Evolutionary conservation across 2,329 filamentous ascomycete species (phyloP), one percentile per base, ranked within the genome.

Genomic region (Fusarium sp.): DNA sequence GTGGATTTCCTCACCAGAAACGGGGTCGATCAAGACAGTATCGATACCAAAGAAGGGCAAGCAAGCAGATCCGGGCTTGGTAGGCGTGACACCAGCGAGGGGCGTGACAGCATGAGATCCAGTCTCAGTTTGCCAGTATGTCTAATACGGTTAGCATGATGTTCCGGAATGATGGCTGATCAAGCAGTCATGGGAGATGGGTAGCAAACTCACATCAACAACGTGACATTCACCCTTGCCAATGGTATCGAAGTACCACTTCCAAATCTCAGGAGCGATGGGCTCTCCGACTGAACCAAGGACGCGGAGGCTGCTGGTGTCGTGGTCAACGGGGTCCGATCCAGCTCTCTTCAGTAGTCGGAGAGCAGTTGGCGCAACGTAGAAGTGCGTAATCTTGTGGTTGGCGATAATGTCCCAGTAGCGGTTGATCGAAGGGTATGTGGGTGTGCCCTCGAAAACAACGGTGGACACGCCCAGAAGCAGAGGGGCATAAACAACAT

Each of bases 111-210:
- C 95, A 83, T 98, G 92, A 66, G 94, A 98, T 63, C 96, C 95
- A 2, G 96, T 98, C 86, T 98, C 95, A 38, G 95, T 98, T 90
- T 98, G 95, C 95, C 95, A 98, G 88, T 98, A 98, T 60, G 95
- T 98, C 94, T 97, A 80, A 20, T 52, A 1, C 3, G 20, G 38
- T 69, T 0, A 68, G 67, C n/a, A 15, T n/a, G 3, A 12, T 3
- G 37, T 4, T 6, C 2, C 7, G 7, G 11, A 11, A 12, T 14
- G 6, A 4, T 32, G 17, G 11, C 45, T n/a, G 5, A 50, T n/a
- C 22, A 30, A 11, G 5, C 15, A 12, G 25, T 6, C 47, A 30
- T 27, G 27, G 10, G 27, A 5, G 25, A 25, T n/a, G n/a, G n/a
- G n/a, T n/a, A n/a, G n/a, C n/a, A n/a, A n/a, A 90, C 94, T 89